These are phyloP conservation scores for Fragilaria crotonensis DNA, from an alignment of 108 stramenopile species.

Conservation along the genomic window DNA sequence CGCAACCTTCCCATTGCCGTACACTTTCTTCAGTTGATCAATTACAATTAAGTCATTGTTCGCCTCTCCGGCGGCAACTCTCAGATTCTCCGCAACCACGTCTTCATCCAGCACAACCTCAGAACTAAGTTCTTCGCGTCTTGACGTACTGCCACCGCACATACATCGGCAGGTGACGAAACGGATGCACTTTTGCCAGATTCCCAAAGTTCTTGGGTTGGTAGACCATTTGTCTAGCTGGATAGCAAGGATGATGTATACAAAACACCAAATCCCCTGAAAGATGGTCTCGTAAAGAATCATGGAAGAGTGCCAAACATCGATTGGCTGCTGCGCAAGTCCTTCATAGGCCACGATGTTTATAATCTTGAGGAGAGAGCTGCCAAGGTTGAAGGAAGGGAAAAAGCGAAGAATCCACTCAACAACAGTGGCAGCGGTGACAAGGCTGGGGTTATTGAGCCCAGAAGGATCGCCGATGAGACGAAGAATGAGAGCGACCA, in stretches of 20 bases:
- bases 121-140: background rate
- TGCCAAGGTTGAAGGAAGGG: constrained; percentile 47
- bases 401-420: constrained; percentile 62
- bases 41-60: constrained; percentile 76
- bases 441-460: constrained; percentile 34
- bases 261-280: constrained; percentile 52
- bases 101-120: constrained; percentile 68
- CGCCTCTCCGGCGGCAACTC: constrained; percentile 66
- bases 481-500: constrained; percentile 45
- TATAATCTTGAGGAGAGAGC: constrained; percentile 16
- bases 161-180: constrained; percentile 26
- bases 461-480: constrained; percentile 35
- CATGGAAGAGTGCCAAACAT: constrained; percentile 43
- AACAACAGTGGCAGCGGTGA: constrained; percentile 34
- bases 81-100: constrained; percentile 70
- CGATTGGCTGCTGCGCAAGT: constrained; percentile 29
- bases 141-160: background rate
- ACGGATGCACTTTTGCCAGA: constrained; percentile 25
- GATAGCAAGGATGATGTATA: constrained; percentile 73
- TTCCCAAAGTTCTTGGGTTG: constrained; percentile 41
- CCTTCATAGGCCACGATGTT: constrained; percentile 10
- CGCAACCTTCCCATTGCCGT: constrained; percentile 82
- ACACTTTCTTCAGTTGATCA: constrained; percentile 73
- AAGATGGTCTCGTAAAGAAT: constrained; percentile 54
- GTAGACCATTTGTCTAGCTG: constrained; percentile 73